Evolutionary conservation across 2,329 filamentous ascomycete species (phyloP), one percentile per base, ranked within the genome.

Genomic region (Thielaviopsis punctulata): DNA sequence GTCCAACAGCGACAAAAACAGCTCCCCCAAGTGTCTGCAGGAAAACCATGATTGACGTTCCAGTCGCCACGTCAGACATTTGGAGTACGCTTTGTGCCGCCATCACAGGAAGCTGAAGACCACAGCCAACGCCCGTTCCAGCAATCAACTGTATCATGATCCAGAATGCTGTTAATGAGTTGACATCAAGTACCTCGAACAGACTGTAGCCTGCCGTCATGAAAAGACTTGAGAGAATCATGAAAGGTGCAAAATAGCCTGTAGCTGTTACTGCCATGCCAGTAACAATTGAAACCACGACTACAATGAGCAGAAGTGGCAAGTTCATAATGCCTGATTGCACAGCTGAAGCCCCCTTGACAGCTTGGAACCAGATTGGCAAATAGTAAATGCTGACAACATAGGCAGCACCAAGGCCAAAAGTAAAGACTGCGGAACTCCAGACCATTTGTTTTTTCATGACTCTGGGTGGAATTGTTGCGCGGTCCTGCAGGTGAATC

Each of bases 1-100:
- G 68, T 1, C 64, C 73, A 22, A 75, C 66, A 3, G 68, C 69
- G 24, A 79, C 67, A 55, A 77, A 77, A 1, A 78, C 59, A 5
- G 68, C 63, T 4, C 68, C 67, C 23, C 67, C 69, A 0, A 73
- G 59, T 0, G 64, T 65, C 57, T 71, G 69, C 15, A 60, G 52
- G 55, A 76, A 74, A 41, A 75, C 65, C 33, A 72, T 65, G n/a
- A 66, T 61, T 1, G 71, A 68, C 10, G 68, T 69, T 2, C 69
- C 71, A 4, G 66, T 68, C 2, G 70, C 66, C n/a, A 73, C 67
- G 45, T 74, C 69, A 1, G 61, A 60, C 23, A 62, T 57, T 5
- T 59, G 59, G 3, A 74, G 61, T 1, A 72, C 69, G 0, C 68
- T 68, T 57, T 73, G 70, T 0, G 66, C 69, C 3, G 68, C 69